Conservation (phyloP, 2,329 filamentous ascomycete genomes). For the Domatiomyces globalis region DNA sequence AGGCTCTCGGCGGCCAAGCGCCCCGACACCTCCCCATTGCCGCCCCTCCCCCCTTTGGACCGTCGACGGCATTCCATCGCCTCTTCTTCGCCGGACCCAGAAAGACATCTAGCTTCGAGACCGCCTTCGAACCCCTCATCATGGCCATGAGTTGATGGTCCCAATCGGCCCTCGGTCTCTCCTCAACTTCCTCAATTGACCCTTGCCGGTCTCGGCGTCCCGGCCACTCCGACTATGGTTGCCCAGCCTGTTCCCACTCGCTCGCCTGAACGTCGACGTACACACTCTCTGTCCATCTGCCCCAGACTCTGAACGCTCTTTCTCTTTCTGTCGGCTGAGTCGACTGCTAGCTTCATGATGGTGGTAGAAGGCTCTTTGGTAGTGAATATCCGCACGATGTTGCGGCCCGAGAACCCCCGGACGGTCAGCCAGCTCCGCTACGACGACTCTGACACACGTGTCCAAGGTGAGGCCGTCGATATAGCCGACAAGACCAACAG, state of each 20-base stretch:
- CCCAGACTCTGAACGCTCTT: background rate
- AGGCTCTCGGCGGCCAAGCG: too few species aligned
- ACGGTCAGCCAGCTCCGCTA: background rate
- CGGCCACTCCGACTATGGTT: background rate
- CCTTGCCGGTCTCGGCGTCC: background rate
- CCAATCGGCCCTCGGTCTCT: background rate
- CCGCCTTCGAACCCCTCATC: background rate
- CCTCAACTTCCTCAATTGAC: background rate
- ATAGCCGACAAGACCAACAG: constrained; percentile 2
- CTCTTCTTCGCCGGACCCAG: background rate
- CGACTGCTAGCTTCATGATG: background rate
- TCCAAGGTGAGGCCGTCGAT: constrained; percentile 7
- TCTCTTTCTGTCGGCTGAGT: background rate
- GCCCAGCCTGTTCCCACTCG: too few species aligned
- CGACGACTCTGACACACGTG: constrained; percentile 1
- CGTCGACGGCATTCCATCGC: background rate
- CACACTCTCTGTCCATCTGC: background rate
- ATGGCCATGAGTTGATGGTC: background rate
- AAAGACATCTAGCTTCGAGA: background rate
- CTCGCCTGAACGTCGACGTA: background rate
- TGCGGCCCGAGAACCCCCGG: background rate
- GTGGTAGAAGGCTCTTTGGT: background rate
- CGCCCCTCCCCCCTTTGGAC: background rate
- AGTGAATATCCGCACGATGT: background rate
- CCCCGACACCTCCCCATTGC: background rate